phyloP scores from a whole-genome alignment of 2,329 filamentous ascomycete genomes.

The Fusarium sp. region DNA sequence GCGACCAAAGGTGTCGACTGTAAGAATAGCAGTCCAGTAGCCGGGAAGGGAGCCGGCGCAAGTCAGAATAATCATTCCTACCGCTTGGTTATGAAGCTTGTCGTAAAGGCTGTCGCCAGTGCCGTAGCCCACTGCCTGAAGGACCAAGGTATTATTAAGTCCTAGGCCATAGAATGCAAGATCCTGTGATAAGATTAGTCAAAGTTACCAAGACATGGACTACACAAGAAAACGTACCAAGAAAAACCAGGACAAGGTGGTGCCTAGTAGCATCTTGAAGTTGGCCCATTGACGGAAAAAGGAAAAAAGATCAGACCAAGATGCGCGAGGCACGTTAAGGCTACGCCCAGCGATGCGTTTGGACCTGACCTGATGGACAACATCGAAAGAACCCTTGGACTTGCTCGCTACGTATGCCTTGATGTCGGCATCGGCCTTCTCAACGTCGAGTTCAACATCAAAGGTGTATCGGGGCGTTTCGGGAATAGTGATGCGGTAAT shows the following conservation, averaged over 20 bases:
- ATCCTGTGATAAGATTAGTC: slow-evolving; percentile 62
- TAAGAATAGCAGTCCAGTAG: slow-evolving; percentile 83
- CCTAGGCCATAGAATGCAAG: slow-evolving; percentile 78
- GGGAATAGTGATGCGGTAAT: slow-evolving; percentile 88
- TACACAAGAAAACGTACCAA: slow-evolving; percentile 59
- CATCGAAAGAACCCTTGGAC: slow-evolving; percentile 64
- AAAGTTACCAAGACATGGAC: too few species aligned
- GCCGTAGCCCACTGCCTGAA: slow-evolving; percentile 80
- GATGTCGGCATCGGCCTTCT: slow-evolving; percentile 82
- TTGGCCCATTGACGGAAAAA: slow-evolving; percentile 81
- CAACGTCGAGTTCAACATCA: slow-evolving; percentile 81
- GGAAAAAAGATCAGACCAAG: slow-evolving; percentile 75
- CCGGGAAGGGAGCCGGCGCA: slow-evolving; percentile 85
- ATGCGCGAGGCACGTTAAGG: slow-evolving; percentile 77
- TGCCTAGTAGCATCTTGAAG: slow-evolving; percentile 79
- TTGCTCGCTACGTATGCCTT: slow-evolving; percentile 69
- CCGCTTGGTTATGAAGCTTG: slow-evolving; percentile 78
- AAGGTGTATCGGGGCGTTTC: slow-evolving; percentile 89
- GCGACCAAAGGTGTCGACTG: slow-evolving; percentile 81
- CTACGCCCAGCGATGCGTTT: slow-evolving; percentile 66
- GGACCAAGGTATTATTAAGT: slow-evolving; percentile 81
- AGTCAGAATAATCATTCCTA: slow-evolving; percentile 83
- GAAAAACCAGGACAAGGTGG: slow-evolving; percentile 86
- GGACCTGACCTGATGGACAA: slow-evolving; percentile 65
- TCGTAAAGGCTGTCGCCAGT: slow-evolving; percentile 75